Conservation (phyloP, 2,329 filamentous ascomycete species). For the Sphaerulina musiva region DNA sequence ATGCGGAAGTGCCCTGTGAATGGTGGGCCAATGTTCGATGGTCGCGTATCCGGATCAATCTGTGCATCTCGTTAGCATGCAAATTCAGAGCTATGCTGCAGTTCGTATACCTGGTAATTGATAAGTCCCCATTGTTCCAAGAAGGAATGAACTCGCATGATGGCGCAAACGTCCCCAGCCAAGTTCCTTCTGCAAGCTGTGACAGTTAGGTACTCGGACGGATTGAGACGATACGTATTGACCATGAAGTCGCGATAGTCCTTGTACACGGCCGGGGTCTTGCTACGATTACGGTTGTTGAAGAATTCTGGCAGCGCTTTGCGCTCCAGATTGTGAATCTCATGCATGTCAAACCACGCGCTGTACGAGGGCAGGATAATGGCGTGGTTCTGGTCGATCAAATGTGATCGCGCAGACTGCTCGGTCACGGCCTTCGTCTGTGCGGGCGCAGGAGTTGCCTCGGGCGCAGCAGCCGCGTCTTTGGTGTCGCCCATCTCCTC, state of each 20-base stretch:
- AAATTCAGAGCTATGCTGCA: no score
- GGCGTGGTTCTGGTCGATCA: constrained; percentile 87
- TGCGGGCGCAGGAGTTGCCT: constrained; percentile 33
- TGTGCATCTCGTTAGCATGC: constrained; percentile 36
- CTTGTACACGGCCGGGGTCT: constrained; percentile 94
- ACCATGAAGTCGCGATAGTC: constrained; percentile 99
- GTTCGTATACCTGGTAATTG: constrained; percentile 75
- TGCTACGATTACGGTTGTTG: constrained; percentile 96
- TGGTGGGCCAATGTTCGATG: constrained; percentile 89
- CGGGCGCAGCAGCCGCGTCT: constrained; percentile 29
- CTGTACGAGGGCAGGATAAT: constrained; percentile 97
- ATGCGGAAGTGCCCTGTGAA: constrained; percentile 97
- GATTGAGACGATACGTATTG: constrained; percentile 96
- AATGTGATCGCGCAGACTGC: constrained; percentile 79
- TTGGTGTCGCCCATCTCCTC: constrained; percentile 57
- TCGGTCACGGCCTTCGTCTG: constrained; percentile 76
- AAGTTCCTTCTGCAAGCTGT: constrained; percentile 92
- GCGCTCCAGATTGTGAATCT: constrained; percentile 81
- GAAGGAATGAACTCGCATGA: constrained; percentile 97
- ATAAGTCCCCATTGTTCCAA: constrained; percentile 98
- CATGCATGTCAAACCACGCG: constrained; percentile 98
- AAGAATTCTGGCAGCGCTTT: constrained; percentile 97
- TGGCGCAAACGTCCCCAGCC: constrained; percentile 94
- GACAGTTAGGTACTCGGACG: constrained; percentile 91
- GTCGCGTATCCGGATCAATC: constrained; percentile 93